These are phyloP conservation scores for Ganoderma lingzhi DNA, from an alignment of 1,284 basidiomycete species.

Conservation along the genomic window DNA sequence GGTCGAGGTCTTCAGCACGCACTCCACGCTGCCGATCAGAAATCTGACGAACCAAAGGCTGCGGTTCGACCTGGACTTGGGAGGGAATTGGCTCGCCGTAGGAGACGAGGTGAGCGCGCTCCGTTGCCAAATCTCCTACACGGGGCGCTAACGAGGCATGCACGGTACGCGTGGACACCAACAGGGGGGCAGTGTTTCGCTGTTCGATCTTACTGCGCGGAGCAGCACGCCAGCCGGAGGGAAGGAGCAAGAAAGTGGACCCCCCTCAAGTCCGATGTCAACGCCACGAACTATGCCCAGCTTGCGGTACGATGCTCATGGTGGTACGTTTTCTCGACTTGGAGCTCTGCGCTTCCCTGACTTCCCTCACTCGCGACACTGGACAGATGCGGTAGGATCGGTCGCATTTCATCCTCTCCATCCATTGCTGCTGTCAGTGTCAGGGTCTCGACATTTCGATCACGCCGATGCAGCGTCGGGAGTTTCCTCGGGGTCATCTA, in stretches of 20 bases:
- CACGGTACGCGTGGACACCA: conserved; percentile 20
- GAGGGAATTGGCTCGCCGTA: conserved; percentile 71
- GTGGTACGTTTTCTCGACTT: conserved; percentile 25
- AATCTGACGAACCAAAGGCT: conserved; percentile 77
- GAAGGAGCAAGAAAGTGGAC: conserved; percentile 9
- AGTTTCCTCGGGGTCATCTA: conserved; percentile 15
- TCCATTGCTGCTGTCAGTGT: conserved; percentile 60
- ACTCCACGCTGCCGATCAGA: conserved; percentile 18
- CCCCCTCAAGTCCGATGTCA: conserved; percentile 15
- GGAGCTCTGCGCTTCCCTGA: conserved; percentile 8
- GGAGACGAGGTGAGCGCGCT: conserved; percentile 72
- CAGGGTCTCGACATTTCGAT: conserved; percentile 74
- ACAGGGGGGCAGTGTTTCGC: conserved; percentile 32
- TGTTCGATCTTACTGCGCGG: conserved; percentile 32
- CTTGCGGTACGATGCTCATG: conserved; percentile 29
- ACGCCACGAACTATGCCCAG: conserved; percentile 25
- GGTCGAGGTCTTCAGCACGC: conserved; percentile 48
- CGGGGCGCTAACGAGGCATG: conserved; percentile 11
- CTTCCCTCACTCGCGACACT: conserved; percentile 12
- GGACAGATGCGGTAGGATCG: conserved; percentile 66
- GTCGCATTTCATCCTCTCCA: conserved; percentile 68
- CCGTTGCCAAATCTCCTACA: conserved; percentile 13
- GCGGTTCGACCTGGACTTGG: conserved; percentile 79
- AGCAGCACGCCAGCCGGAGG: conserved; percentile 10
- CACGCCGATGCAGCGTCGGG: conserved; percentile 7